Conservation (phyloP, 192 early-diverging fungal genomes). For the Mortierella alpina region DNA sequence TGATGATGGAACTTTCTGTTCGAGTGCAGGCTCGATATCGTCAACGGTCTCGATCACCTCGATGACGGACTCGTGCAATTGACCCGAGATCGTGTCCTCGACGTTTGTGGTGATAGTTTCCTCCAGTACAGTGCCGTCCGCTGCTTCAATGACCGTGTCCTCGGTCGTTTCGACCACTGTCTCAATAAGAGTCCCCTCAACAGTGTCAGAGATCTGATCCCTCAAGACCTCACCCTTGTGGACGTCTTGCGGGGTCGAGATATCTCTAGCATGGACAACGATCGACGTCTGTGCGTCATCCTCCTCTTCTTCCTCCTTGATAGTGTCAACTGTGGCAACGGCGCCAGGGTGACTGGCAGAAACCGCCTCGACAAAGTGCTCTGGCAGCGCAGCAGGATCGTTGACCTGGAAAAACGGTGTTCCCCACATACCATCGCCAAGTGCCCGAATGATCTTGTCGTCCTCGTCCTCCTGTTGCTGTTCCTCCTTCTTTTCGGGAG, state of each 20-base stretch:
- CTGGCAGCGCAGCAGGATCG: conserved; percentile 15
- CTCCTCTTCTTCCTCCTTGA: not conserved
- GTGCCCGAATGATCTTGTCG: conserved; percentile 28
- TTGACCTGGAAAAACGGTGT: conserved; percentile 43
- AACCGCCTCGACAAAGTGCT: conserved; percentile 20
- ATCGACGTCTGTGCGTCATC: not conserved
- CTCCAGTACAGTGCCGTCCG: conserved; percentile 28
- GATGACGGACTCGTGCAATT: conserved; percentile 15
- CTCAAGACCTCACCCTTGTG: conserved; percentile 7
- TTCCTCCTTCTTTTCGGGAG: not conserved
- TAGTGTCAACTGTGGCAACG: not conserved
- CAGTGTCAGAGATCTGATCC: conserved; percentile 4
- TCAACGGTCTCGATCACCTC: conserved; percentile 26
- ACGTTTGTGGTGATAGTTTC: conserved; percentile 23
- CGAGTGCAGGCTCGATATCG: conserved; percentile 8
- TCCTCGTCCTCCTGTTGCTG: conserved; percentile 28
- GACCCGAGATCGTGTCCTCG: conserved; percentile 16
- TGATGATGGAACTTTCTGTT: not conserved
- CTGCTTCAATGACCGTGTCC: conserved; percentile 12
- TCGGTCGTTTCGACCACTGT: conserved; percentile 28
- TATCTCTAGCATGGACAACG: not conserved
- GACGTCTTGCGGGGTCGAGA: not conserved
- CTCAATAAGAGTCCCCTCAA: conserved; percentile 16
- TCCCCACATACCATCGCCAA: conserved; percentile 40
- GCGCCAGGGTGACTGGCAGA: not conserved